Percentiles rank a stretch among this genome's conserved stretches.
phyloP scores from a whole-genome alignment of 164 flowering plant species.

The Amborella trichopoda region DNA sequence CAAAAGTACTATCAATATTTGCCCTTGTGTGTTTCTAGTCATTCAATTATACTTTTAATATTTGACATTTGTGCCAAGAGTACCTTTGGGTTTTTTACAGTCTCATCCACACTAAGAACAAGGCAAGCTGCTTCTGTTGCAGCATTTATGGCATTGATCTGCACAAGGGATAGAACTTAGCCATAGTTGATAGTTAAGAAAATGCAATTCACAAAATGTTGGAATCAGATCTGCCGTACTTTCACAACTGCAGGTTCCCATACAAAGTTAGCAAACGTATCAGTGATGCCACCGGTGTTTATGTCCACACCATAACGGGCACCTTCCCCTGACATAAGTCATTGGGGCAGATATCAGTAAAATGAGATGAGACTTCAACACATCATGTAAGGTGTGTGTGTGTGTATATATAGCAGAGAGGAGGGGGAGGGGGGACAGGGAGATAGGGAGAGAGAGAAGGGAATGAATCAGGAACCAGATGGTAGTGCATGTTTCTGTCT shows the following conservation, averaged over 20 bases:
- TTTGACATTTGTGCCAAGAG: no score
- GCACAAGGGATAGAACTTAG: conserved; percentile 7
- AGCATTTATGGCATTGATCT: conserved; percentile 98
- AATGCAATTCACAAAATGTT: background rate
- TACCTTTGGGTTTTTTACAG: conserved; percentile 98
- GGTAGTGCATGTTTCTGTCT: conserved; percentile 96
- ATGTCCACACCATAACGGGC: conserved; percentile 90
- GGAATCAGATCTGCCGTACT: conserved; percentile 24
- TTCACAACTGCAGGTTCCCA: conserved; percentile 99
- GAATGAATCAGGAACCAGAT: conserved; percentile 56
- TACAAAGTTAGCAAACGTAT: conserved; percentile 90
- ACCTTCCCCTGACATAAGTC: conserved; percentile 74
- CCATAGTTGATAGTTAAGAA: background rate
- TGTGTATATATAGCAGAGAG: no score
- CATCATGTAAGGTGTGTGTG: no score
- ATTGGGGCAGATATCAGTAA: no score
- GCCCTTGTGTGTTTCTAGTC: no score
- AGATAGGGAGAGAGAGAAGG: background rate
- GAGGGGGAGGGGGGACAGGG: no score
- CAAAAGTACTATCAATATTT: no score
- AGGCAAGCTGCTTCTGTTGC: conserved; percentile 98
- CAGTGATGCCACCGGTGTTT: conserved; percentile 90
- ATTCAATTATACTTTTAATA: no score
- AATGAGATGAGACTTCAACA: no score
- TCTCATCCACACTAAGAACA: conserved; percentile 88